Evolutionary conservation across 2,329 filamentous ascomycete species (phyloP), one percentile per base, ranked within the genome.

Genomic region (Aspergillus pseudoviridinutans): DNA sequence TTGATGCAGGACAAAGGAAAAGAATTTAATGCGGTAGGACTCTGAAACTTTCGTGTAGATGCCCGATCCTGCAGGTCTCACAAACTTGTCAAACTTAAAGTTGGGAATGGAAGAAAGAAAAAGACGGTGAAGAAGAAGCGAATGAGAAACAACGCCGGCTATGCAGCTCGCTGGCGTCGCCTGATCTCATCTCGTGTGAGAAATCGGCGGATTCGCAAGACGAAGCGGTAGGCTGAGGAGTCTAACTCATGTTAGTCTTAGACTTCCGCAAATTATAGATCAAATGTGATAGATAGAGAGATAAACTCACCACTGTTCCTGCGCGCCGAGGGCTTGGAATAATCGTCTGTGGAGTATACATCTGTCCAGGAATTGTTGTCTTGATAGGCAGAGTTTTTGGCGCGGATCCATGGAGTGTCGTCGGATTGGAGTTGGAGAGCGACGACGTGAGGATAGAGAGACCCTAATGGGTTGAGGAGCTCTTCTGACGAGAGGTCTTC

Each of bases 401-500:
- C 62, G 50, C 60, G 53, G 50, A 58, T 58, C 61, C 66, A 69
- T 57, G 62, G 61, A 35, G 59, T 64, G 20, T 68, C 64, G 44
- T 72, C 63, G 61, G 67, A 67, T 62, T 68, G 68, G 35, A 68
- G 67, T 61, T 74, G 71, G 35, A 74, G 65, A 42, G 71, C 71
- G 14, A 68, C 64, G 32, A 75, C 73, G 57, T 75, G 73, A 27
- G 73, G 73, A 52, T 75, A 75, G 52, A 74, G 69, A 28, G 61
- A 54, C 38, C 66, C 67, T 24, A 74, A 63, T 38, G 71, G 70
- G 52, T 66, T 68, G 59, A 70, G 69, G 25, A 70, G 61, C 51
- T 71, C 67, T 52, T 69, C 67, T 46, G 67, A 65, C 12, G 67
- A 66, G 17, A 61, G 67, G 50, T 65, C 66, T 54, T 62, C 64